Base-by-base conservation (phyloP, 1,139 yeast genomes). In the Geotrichum restrictum region DNA sequence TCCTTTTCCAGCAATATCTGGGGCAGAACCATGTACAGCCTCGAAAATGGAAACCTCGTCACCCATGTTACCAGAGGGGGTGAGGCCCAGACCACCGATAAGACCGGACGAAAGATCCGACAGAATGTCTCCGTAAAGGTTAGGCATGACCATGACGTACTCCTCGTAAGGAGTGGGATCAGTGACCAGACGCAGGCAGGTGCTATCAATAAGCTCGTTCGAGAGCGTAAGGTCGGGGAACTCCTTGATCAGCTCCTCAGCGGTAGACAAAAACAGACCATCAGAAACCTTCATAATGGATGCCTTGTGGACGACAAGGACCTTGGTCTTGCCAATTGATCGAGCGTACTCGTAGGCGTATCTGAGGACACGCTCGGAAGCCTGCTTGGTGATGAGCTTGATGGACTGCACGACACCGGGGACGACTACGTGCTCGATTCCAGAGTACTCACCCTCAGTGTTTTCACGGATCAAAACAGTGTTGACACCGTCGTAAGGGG, bases 11-110 rank as follows among this genome's bases (percentile, higher is more conserved):
- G 87, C 80, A 71, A 93, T 87, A 75, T 91, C 98, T 67, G 89
- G 80, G 74, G 98, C 98, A 67, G 91, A 98, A 80, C 98, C 87
- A 77, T 97, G 91, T 74, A 98, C 98, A 65, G 98, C 98, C 79
- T 93, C 98, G 73, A 93, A 93, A 60, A 93, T 94, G 56, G 98
- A 98, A 73, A 86, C 85, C 69, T 93, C 97, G 73, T 96, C 86
- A 74, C 98, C 98, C 65, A 88, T 89, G 80, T 89, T 88, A 66
- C 95, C 97, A 74, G 98, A 98, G 67, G 98, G 97, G 54, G 91
- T 96, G 66, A 93, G 79, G 74, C 98, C 98, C 69, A 98, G 98
- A 66, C 98, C 98, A 73, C 98, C 98, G 62, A 93, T 86, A 66
- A 93, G 80, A 60, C 96, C 98, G 62, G 98, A 96, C 76, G 98